phyloP scores from a whole-genome alignment of 164 flowering plant genomes.

The Nymphaea colorata region DNA sequence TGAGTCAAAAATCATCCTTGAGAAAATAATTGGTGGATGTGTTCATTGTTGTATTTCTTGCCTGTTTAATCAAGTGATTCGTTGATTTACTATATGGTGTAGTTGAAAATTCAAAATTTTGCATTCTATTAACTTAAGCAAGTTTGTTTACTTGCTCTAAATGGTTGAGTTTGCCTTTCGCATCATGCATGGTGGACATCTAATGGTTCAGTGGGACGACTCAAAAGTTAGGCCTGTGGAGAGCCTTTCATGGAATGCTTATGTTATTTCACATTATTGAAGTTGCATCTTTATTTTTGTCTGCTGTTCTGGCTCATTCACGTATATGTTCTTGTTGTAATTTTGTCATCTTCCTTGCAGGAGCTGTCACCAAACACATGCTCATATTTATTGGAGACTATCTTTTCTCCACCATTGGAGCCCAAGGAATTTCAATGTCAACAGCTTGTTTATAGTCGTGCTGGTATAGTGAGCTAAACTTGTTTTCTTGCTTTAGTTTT shows the following conservation, averaged over 20 bases:
- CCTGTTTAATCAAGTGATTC: neutral
- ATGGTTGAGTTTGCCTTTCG: no score
- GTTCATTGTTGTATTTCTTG: no score
- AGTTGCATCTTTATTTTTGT: neutral
- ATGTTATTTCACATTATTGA: neutral
- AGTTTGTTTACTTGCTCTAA: no score
- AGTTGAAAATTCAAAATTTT: neutral
- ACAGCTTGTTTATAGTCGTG: conserved; percentile 7
- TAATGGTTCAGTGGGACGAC: no score
- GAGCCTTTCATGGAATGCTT: neutral
- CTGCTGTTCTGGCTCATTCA: neutral
- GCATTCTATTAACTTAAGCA: neutral
- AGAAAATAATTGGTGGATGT: neutral
- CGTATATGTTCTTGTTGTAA: neutral
- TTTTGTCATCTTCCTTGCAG: conserved; percentile 16
- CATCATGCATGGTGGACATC: no score
- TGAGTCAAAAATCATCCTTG: neutral
- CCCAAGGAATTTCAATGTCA: conserved; percentile 17
- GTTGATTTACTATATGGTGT: neutral
- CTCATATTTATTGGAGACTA: conserved; percentile 34
- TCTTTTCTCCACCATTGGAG: conserved; percentile 42
- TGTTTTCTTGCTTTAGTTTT: neutral
- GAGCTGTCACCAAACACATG: conserved; percentile 22
- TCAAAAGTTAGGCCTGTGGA: no score
- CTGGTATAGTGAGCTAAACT: conserved; percentile 23